These are phyloP conservation scores for Canavalia gladiata DNA, from an alignment of 306 rosid species.

Conservation along the genomic window DNA sequence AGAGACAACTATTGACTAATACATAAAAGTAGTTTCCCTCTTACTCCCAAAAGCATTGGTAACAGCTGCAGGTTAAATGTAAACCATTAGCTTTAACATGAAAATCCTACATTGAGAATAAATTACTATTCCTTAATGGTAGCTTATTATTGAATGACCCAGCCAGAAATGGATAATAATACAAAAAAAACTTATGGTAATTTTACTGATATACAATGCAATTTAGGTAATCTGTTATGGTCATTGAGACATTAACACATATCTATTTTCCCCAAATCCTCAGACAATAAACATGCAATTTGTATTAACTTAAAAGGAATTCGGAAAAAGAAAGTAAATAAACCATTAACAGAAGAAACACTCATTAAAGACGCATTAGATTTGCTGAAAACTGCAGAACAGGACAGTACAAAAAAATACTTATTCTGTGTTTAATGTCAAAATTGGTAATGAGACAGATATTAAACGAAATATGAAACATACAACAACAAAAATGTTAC, in stretches of 20 bases:
- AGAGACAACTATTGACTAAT: too few relatives aligned
- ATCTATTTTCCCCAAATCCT: slow-evolving; percentile 28
- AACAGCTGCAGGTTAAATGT: slow-evolving; percentile 2
- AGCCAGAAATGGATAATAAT: neutral
- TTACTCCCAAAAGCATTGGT: neutral
- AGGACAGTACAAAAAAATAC: too few relatives aligned
- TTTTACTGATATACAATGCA: slow-evolving; percentile 15
- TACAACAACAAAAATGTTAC: too few relatives aligned
- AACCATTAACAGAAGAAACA: slow-evolving; percentile 6
- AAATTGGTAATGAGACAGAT: too few relatives aligned
- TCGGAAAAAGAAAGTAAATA: neutral
- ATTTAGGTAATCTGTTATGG: slow-evolving; percentile 10
- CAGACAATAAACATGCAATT: slow-evolving; percentile 22
- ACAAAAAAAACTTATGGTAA: neutral
- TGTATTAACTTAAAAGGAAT: neutral
- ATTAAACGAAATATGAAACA: too few relatives aligned
- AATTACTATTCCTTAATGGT: neutral
- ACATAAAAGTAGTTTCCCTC: too few relatives aligned
- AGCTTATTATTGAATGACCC: too few relatives aligned
- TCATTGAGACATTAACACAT: neutral
- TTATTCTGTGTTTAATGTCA: too few relatives aligned
- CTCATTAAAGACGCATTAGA: neutral
- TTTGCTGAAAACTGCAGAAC: too few relatives aligned
- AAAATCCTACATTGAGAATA: neutral
- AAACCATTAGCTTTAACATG: neutral